phyloP scores from a whole-genome alignment of 176 grass and related monocot genomes.

The Oropetium thomaeum region DNA sequence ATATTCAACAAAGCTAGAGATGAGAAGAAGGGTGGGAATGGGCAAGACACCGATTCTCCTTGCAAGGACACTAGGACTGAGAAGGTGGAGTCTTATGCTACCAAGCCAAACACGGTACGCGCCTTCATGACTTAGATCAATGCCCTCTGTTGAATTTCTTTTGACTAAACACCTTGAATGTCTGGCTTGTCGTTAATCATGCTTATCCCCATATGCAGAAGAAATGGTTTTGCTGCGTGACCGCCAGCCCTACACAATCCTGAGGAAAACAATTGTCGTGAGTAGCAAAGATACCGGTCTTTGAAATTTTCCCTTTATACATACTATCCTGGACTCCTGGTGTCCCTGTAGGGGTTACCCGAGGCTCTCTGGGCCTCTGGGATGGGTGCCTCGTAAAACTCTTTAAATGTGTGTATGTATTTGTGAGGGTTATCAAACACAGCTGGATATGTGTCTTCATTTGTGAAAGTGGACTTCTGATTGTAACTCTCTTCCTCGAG shows the following conservation, averaged over 20 bases:
- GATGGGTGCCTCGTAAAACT: conserved; percentile 45
- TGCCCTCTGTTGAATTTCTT: not conserved
- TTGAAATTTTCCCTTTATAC: conserved; percentile 48
- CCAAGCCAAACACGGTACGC: conserved; percentile 59
- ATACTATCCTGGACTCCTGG: conserved; percentile 63
- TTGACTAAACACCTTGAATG: not conserved
- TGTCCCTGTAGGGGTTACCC: conserved; percentile 60
- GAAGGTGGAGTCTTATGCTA: conserved; percentile 35
- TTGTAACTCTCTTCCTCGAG: conserved; percentile 22
- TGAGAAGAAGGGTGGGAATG: conserved; percentile 72
- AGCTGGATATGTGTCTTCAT: conserved; percentile 14
- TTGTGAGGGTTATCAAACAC: conserved; percentile 36
- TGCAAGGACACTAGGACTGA: conserved; percentile 53
- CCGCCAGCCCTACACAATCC: conserved; percentile 61
- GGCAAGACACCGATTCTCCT: conserved; percentile 62
- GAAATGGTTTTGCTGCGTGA: conserved; percentile 95
- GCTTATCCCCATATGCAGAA: conserved; percentile 46
- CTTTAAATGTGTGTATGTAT: conserved; percentile 46
- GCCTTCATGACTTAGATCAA: not conserved
- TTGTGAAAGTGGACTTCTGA: conserved; percentile 37
- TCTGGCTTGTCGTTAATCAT: not conserved
- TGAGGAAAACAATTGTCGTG: conserved; percentile 33
- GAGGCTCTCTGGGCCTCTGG: not conserved
- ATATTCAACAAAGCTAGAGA: conserved; percentile 98
- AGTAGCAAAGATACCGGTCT: conserved; percentile 30